Conservation (phyloP, 305 asterid species). For the Fraxinus xanthoxyloides region DNA sequence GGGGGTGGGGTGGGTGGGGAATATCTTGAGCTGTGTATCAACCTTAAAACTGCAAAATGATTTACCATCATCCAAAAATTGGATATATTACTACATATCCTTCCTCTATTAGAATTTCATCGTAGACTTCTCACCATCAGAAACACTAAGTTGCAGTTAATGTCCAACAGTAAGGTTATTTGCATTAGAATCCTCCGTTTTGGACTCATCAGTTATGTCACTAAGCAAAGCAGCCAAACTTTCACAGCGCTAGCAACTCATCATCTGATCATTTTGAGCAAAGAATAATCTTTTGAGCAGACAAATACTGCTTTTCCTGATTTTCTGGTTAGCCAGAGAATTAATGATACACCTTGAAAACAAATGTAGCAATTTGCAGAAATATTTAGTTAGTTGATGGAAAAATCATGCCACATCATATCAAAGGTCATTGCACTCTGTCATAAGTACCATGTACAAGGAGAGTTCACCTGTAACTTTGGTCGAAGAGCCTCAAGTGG, state of each 20-base stretch:
- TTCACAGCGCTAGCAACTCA: background rate
- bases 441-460: background rate
- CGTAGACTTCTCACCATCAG: background rate
- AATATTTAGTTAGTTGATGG: background rate
- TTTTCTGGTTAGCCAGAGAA: background rate
- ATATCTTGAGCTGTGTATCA: background rate
- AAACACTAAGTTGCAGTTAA: background rate
- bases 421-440: background rate
- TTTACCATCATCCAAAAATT: background rate
- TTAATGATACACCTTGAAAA: background rate
- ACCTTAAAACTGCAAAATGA: background rate
- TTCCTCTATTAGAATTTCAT: background rate
- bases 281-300: background rate
- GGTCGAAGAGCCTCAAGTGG: constrained; percentile 99
- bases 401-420: constrained; percentile 9
- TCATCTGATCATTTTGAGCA: background rate
- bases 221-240: background rate
- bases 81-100: background rate
- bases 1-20: background rate
- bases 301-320: background rate
- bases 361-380: constrained; percentile 5
- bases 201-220: background rate
- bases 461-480: constrained; percentile 71
- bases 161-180: background rate
- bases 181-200: constrained; percentile 11